Base-by-base conservation (phyloP, 208 protist species). In the Leishmania lainsoni region DNA sequence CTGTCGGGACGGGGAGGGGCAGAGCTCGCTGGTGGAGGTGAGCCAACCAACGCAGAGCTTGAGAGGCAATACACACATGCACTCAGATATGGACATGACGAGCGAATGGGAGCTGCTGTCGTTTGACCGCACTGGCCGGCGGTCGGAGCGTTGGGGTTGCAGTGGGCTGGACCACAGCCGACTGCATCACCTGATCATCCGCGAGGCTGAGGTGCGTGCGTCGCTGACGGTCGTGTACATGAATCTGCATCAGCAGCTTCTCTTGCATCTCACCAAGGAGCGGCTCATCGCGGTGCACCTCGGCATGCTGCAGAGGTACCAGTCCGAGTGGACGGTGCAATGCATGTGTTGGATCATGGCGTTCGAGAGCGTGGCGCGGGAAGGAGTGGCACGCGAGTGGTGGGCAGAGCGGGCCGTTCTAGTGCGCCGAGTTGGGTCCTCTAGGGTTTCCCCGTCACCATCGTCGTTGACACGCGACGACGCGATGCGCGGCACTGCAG, bases 31-130 rank as follows among this genome's bases (percentile, higher is more conserved):
- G 54, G 90, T 93, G 16, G 90, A 94, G 54, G 87, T 95, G 52
- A 95, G 93, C 76, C 81, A 92, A 77, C 87, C 91, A 6, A 95
- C 91, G 48, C 88, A 89, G 58, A 90, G 83, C 73, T 42, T 86
- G 32, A 71, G 70, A 39, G 45, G 79, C 17, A 78, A 91, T 78
- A 20, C 71, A 22, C 84, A 86, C 61, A 88, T 81, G 16, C 39
- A 86, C 32, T 94, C 92, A 4, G 89, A 89, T 52, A 35, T 88
- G 2, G 89, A 93, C 69, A 63, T 74, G 32, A 84, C 72, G 42
- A 96, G 89, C 58, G 92, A 94, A 16, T 75, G 66, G 39, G 92
- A 90, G 20, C 80, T 88, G 68, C 79, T 85, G 48, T 79, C 85
- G 66, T 78, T 87, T 12, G 90, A 95, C 35, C 54, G 83, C 29